These are phyloP conservation scores for Suillus lakei DNA, from an alignment of 768 basidiomycete species.

Conservation along the genomic window DNA sequence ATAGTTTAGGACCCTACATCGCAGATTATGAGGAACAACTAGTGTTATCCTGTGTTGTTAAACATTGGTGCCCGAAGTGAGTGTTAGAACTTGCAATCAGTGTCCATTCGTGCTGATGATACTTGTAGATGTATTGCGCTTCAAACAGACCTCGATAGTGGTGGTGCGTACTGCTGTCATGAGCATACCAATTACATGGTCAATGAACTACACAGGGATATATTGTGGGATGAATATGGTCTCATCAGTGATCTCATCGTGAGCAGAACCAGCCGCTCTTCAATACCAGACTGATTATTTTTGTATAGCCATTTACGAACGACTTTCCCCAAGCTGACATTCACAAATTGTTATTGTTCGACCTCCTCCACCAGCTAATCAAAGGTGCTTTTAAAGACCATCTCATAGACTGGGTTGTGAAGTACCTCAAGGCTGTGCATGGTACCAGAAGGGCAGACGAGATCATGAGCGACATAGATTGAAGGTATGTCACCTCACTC, in stretches of 20 bases:
- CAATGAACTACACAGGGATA: constrained; percentile 27
- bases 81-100: background rate
- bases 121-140: constrained; percentile 30
- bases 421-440: too few relatives aligned
- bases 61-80: constrained; percentile 42
- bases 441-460: constrained; percentile 1
- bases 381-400: too few relatives aligned
- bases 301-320: too few relatives aligned
- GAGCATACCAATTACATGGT: constrained; percentile 30
- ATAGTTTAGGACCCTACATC: constrained; percentile 42
- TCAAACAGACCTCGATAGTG: constrained; percentile 29
- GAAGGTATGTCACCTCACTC: background rate
- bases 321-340: too few relatives aligned
- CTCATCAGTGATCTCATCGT: too few relatives aligned
- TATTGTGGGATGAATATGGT: too few relatives aligned
- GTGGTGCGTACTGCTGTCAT: constrained; percentile 24
- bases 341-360: too few relatives aligned
- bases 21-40: constrained; percentile 46
- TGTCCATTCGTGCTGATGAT: constrained; percentile 12
- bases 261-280: too few relatives aligned
- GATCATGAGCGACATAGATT: constrained; percentile 1
- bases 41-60: constrained; percentile 37
- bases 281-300: too few relatives aligned
- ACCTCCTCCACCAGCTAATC: too few relatives aligned
- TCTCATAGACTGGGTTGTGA: background rate